Evolutionary conservation across 768 basidiomycete genomes (phyloP).

Genomic region (Lactifluus pinguis): DNA sequence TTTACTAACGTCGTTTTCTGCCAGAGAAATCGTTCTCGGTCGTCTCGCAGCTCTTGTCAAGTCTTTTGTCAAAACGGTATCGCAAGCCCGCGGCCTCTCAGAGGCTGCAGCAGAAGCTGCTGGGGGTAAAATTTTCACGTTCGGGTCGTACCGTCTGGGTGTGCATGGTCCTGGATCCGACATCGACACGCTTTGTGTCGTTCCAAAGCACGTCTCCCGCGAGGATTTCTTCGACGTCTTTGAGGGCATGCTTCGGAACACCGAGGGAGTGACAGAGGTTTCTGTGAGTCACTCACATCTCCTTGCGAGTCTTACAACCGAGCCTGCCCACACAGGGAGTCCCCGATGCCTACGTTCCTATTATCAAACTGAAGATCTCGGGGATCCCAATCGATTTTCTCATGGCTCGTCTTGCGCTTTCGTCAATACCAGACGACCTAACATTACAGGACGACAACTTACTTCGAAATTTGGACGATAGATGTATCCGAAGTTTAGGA

Average conservation of each 20-base stretch:
- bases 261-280: constrained; percentile 81
- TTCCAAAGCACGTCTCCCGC: constrained; percentile 90
- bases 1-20: constrained; percentile 13
- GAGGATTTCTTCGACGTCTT: constrained; percentile 95
- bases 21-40: constrained; percentile 88
- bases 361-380: constrained; percentile 84
- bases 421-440: constrained; percentile 87
- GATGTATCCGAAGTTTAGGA: constrained; percentile 90
- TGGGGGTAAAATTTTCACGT: constrained; percentile 98
- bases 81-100: constrained; percentile 71
- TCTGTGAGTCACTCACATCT: constrained; percentile 41
- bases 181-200: constrained; percentile 98
- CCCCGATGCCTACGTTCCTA: constrained; percentile 93
- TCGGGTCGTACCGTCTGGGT: constrained; percentile 95
- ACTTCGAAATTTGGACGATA: constrained; percentile 85
- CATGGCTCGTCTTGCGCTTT: constrained; percentile 81
- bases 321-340: constrained; percentile 56
- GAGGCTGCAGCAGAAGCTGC: constrained; percentile 82
- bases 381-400: constrained; percentile 92
- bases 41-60: constrained; percentile 84
- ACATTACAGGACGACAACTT: constrained; percentile 87
- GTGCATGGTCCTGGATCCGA: constrained; percentile 94
- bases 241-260: constrained; percentile 75
- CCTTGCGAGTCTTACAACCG: not conserved
- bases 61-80: constrained; percentile 82